phyloP scores from a whole-genome alignment of 1,284 basidiomycete species.

The Flammula alnicola region DNA sequence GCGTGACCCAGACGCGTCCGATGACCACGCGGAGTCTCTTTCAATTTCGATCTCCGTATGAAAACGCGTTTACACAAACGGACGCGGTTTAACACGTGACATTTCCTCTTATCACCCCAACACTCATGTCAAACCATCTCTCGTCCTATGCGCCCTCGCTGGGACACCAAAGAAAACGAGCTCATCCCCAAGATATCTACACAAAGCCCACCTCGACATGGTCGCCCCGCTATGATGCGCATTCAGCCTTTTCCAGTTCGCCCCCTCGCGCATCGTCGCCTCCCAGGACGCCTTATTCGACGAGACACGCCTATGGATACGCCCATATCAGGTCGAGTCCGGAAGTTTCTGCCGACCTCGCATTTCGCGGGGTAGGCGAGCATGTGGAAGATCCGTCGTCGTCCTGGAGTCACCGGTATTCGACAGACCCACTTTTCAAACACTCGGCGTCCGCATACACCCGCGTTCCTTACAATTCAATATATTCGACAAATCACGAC shows the following conservation, averaged over 20 bases:
- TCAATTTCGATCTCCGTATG: constrained; percentile 38
- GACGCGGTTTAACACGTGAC: constrained; percentile 44
- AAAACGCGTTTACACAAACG: constrained; percentile 47
- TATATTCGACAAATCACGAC: constrained; percentile 25
- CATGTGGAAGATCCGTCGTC: constrained; percentile 31
- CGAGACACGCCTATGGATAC: constrained; percentile 28
- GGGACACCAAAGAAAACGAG: constrained; percentile 24
- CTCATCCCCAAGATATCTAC: constrained; percentile 22
- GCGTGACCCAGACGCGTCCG: constrained; percentile 30
- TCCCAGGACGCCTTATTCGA: constrained; percentile 38
- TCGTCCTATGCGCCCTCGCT: constrained; percentile 30
- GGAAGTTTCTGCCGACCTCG: constrained; percentile 26
- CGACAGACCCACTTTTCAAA: constrained; percentile 17
- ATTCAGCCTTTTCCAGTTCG: constrained; percentile 34
- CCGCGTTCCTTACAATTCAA: constrained; percentile 27
- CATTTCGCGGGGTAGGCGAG: constrained; percentile 21
- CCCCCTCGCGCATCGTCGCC: constrained; percentile 43
- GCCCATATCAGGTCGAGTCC: constrained; percentile 43
- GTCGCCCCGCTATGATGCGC: constrained; percentile 25
- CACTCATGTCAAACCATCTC: constrained; percentile 40
- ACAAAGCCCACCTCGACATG: constrained; percentile 28
- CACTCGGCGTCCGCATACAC: constrained; percentile 21
- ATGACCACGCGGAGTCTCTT: constrained; percentile 28
- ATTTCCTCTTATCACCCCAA: constrained; percentile 42
- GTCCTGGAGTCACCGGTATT: constrained; percentile 27